Evolutionary conservation across 2,329 filamentous ascomycete genomes (phyloP), one percentile per base, ranked within the genome.

Genomic region (Paraphoma sp.): DNA sequence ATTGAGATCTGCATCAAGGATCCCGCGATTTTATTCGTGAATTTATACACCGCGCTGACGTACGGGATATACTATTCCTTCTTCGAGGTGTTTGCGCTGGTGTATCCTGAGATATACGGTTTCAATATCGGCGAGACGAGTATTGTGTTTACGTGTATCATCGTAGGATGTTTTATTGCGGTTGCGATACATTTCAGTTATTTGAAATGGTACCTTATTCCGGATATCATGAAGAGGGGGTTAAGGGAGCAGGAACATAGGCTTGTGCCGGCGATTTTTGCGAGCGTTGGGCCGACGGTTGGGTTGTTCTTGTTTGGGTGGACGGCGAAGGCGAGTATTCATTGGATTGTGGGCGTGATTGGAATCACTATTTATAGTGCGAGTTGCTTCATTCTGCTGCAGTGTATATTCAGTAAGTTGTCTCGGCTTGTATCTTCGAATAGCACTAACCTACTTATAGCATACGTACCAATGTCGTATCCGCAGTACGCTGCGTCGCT

Each of bases 401-500:
- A 86, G 78, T 77, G 79, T 0, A 71, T 83, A 0, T 81, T 83
- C 48, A 84, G 60, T 63, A 45, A 51, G 53, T 51, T 17, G 11
- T 11, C 31, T 10, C 33, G 16, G 8, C 9, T 23, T n/a, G 9
- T 28, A 28, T 12, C 28, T 6, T 11, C 17, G 7, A 45, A 43
- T 17, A 2, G 10, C 36, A 14, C 40, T 61, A 28, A 49, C 41
- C 16, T 40, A 11, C 12, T 14, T 16, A 3, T 6, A 63, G 63
- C 83, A 14, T 90, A 90, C 61, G 78, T 89, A 2, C 82, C 89
- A 41, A 86, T 89, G 51, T 80, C 82, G 2, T 88, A 83, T 64
- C 87, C 3, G 84, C 83, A 62, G 38, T 66, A 67, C 38, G 56
- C 58, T 12, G 63, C 66, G 10, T 65, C 60, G 2, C 86, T 86